Evolutionary conservation across 2,329 filamentous ascomycete genomes (phyloP), one percentile per base, ranked within the genome.

Genomic region (Claviceps africana): DNA sequence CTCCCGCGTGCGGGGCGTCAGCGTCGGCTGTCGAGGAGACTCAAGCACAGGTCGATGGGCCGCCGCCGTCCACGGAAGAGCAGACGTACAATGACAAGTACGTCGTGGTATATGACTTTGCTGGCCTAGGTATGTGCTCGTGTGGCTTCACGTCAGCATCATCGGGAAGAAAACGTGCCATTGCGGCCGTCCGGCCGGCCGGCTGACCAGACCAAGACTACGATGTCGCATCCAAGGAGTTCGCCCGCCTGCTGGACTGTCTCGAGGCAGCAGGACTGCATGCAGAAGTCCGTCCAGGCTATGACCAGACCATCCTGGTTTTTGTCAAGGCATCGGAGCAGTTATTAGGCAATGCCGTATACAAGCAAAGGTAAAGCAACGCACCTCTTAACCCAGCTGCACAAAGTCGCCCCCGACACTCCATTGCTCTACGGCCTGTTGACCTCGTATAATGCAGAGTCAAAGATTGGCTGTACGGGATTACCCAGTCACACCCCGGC

Each of bases 391-490:
- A n/a, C 17, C 28, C 25, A 5, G 42, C 4, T 17, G 35, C 35
- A 7, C 17, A n/a, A n/a, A 37, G 35, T n/a, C 6, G 6, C 8
- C 15, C 15, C 15, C n/a, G 35, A 37, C 5, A 15, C 15, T 13
- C 5, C n/a, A 46, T 31, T 46, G 44, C 11, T 19, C n/a, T n/a
- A n/a, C n/a, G n/a, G 30, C 8, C 4, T 44, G 15, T 31, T 47
- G 30, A 43, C 9, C 13, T 6, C 33, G 46, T 10, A 22, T 53
- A 2, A 6, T 28, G 47, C 22, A 86, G 85, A 59, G 79, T 88
- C 33, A 83, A 82, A 58, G 85, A 89, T 64, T 89, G 83, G 83
- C 73, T 89, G 22, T 80, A 85, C 62, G 83, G 83, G 44, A 79
- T 88, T 55, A 77, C 78, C 44, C 73, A 81, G 46, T 74, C 75